Conservation (phyloP, 2,329 filamentous ascomycete species). For the Dothideomycetidae sp. region DNA sequence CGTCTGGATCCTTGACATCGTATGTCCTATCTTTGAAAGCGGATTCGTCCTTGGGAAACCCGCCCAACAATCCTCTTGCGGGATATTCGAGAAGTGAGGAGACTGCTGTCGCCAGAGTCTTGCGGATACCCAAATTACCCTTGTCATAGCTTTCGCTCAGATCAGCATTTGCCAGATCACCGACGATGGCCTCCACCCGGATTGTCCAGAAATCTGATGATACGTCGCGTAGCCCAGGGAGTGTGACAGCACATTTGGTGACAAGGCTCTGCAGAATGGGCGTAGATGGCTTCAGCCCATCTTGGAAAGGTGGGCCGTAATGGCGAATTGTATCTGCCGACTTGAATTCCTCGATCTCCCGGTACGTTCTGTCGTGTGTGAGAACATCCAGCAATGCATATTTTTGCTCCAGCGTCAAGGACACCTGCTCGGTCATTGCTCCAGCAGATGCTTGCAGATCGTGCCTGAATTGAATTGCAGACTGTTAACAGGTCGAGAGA, state of each 20-base stretch:
- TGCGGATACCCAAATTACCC: constrained; percentile 56
- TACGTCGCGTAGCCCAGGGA: constrained; percentile 53
- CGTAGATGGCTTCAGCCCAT: constrained; percentile 36
- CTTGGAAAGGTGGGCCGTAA: constrained; percentile 57
- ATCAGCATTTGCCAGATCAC: constrained; percentile 50
- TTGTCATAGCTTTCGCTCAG: constrained; percentile 75
- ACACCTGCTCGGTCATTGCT: constrained; percentile 3
- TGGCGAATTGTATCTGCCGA: constrained; percentile 45
- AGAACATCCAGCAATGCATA: constrained; percentile 41
- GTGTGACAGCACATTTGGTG: constrained; percentile 46
- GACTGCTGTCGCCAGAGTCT: constrained; percentile 58
- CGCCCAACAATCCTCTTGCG: constrained; percentile 51
- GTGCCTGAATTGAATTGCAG: too few relatives aligned
- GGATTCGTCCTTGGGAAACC: constrained; percentile 33
- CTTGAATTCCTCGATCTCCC: constrained; percentile 61
- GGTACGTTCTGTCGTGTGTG: constrained; percentile 40
- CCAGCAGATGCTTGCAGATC: too few relatives aligned
- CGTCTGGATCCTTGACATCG: constrained; percentile 43
- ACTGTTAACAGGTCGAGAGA: too few relatives aligned
- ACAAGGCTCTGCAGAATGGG: constrained; percentile 58
- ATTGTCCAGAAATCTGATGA: constrained; percentile 50
- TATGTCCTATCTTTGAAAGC: constrained; percentile 31
- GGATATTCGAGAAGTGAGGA: constrained; percentile 57
- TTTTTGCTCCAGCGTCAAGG: constrained; percentile 31
- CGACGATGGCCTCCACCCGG: constrained; percentile 46